Evolutionary conservation across 768 basidiomycete species (phyloP).

Genomic region (Tremella fuciformis): DNA sequence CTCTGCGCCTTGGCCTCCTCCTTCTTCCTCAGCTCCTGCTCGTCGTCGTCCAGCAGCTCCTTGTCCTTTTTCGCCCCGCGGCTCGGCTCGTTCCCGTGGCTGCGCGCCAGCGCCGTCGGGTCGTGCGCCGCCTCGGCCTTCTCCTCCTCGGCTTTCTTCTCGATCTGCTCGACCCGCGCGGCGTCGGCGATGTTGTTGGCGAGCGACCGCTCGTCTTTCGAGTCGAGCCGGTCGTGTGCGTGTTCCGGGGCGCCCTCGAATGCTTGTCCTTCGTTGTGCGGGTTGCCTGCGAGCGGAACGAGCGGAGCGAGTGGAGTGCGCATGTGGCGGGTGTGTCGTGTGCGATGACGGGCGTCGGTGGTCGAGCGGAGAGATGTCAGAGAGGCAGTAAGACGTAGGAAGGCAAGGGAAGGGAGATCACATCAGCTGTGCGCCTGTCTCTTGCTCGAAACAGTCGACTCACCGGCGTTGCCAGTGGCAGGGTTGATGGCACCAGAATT

Average conservation of each 20-base stretch:
- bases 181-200: constrained; percentile 47
- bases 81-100: constrained; percentile 47
- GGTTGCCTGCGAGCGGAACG: constrained; percentile 36
- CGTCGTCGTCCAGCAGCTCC: constrained; percentile 46
- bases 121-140: constrained; percentile 26
- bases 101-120: constrained; percentile 43
- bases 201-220: constrained; percentile 46
- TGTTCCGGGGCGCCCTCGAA: constrained; percentile 38
- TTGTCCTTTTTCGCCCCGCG: constrained; percentile 49
- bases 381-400: background rate
- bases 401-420: background rate
- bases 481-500: constrained; percentile 46
- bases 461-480: constrained; percentile 30
- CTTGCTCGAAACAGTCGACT: constrained; percentile 2
- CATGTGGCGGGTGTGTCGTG: background rate
- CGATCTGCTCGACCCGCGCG: constrained; percentile 41
- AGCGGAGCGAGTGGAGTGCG: background rate
- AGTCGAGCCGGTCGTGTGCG: constrained; percentile 45
- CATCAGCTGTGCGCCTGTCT: background rate
- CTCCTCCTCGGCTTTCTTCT: constrained; percentile 40
- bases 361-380: background rate
- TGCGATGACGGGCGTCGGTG: background rate
- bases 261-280: constrained; percentile 38
- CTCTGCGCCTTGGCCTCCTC: constrained; percentile 41
- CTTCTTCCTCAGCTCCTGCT: constrained; percentile 42